Evolutionary conservation across 192 early-diverging fungal species (phyloP).

Genomic region (Jimgerdemannia flammicorona): DNA sequence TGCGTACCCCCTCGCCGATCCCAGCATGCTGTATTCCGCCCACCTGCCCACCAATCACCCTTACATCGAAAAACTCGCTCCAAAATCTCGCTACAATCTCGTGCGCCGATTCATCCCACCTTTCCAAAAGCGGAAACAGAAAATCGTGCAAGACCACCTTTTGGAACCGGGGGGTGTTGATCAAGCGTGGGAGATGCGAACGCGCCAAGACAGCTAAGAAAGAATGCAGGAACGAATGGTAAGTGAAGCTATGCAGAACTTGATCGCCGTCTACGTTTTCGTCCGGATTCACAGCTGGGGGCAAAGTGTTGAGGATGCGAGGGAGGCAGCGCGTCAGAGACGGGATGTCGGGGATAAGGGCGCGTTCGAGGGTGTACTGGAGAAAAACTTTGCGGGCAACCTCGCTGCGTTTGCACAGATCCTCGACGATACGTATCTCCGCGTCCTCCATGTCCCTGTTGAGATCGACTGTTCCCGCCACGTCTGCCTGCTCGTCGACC

Average conservation of each 20-base stretch:
- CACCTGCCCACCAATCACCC: slow-evolving; percentile 1
- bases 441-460: slow-evolving; percentile 23
- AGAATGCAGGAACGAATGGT: slow-evolving; percentile 40
- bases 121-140: slow-evolving; percentile 25
- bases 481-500: slow-evolving; percentile 24
- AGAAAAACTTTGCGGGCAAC: slow-evolving; percentile 47
- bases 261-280: slow-evolving; percentile 13
- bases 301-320: slow-evolving; percentile 27
- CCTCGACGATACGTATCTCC: slow-evolving; percentile 19
- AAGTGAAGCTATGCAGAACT: slow-evolving; percentile 37
- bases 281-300: slow-evolving; percentile 5
- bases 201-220: slow-evolving; percentile 33
- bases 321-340: slow-evolving; percentile 33
- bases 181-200: slow-evolving; percentile 31
- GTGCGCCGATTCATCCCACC: slow-evolving; percentile 31
- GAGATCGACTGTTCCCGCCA: slow-evolving; percentile 20
- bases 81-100: slow-evolving; percentile 31
- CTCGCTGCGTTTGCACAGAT: slow-evolving; percentile 35
- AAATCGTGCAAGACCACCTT: slow-evolving; percentile 39
- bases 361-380: slow-evolving; percentile 44
- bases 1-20: slow-evolving; percentile 17
- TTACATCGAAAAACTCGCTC: slow-evolving; percentile 26
- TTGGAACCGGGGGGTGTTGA: slow-evolving; percentile 32
- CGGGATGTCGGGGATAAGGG: slow-evolving; percentile 28
- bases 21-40: slow-evolving; percentile 6